Percentiles rank a stretch among this genome's conserved stretches.
Conservation (phyloP, 306 rosid genomes). For the Prunus mongolica region DNA sequence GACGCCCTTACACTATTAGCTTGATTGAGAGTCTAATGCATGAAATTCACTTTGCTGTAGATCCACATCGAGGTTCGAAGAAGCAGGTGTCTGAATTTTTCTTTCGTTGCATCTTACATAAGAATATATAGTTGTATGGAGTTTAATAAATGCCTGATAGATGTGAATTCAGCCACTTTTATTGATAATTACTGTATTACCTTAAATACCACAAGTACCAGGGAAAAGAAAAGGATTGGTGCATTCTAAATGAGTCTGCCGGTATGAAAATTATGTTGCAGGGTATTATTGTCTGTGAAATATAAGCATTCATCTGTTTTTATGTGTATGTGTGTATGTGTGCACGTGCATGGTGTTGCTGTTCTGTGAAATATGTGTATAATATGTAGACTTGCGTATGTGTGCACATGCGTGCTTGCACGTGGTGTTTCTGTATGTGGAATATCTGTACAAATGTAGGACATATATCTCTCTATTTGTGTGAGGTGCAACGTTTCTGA, state of each 20-base stretch:
- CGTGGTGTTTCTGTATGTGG: not conserved
- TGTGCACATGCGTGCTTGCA: not conserved
- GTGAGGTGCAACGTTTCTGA: not conserved
- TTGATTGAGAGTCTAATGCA: constrained; percentile 93
- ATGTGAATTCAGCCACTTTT: not conserved
- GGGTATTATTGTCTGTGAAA: not conserved
- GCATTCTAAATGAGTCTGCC: not conserved
- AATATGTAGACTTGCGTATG: not conserved
- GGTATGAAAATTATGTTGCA: not conserved
- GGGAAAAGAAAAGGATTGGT: not conserved
- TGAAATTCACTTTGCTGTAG: constrained; percentile 87
- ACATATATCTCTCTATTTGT: not conserved
- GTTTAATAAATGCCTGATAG: not conserved
- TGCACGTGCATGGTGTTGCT: not conserved
- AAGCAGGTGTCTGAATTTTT: constrained; percentile 58
- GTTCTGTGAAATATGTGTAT: not conserved
- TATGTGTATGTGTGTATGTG: not conserved
- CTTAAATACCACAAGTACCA: not conserved
- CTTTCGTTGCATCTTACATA: not conserved
- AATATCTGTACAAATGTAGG: not conserved
- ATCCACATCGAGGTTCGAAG: constrained; percentile 73
- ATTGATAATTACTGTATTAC: not conserved
- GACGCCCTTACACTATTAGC: constrained; percentile 91
- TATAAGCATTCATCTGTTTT: not conserved
- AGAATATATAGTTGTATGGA: not conserved